Evolutionary conservation across 345 rosid species (phyloP).

Genomic region (Anacardium occidentale): DNA sequence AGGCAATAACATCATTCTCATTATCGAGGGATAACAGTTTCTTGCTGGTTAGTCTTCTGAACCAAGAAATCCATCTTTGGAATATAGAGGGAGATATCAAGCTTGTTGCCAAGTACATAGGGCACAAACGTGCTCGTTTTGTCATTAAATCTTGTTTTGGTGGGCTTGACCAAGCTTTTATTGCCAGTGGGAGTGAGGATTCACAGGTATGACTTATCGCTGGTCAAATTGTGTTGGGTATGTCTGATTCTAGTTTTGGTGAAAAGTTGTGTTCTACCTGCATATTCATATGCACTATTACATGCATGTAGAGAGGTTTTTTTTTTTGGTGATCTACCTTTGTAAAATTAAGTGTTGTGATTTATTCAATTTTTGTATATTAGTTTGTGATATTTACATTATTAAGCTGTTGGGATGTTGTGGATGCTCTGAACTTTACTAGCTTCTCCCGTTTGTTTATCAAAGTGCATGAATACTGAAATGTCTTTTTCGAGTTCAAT

Average conservation of each 20-base stretch:
- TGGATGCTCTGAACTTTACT: background rate
- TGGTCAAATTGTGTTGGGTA: background rate
- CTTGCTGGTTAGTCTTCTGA: constrained; percentile 58
- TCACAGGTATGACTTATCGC: constrained; percentile 49
- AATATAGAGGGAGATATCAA: constrained; percentile 44
- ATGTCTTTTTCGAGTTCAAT: background rate
- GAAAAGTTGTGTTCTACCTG: background rate
- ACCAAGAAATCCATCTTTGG: constrained; percentile 72
- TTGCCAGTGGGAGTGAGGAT: constrained; percentile 79
- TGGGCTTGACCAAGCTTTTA: constrained; percentile 59
- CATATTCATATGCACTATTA: no score
- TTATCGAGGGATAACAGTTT: constrained; percentile 52
- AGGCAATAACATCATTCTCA: constrained; percentile 58
- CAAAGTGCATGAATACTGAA: background rate
- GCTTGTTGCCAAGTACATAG: constrained; percentile 53
- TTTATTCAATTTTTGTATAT: background rate
- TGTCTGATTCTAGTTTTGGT: background rate
- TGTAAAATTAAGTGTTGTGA: no score
- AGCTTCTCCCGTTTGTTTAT: no score
- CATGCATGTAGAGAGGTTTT: no score
- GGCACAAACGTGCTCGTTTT: constrained; percentile 58
- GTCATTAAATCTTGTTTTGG: constrained; percentile 72
- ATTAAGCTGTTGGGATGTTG: constrained; percentile 5
- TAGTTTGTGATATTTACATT: no score
- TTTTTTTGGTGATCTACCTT: no score